Percentiles rank a stretch among this genome's conserved stretches.
Conservation (phyloP, 2,329 filamentous ascomycete genomes). For the Boeremia exigua region DNA sequence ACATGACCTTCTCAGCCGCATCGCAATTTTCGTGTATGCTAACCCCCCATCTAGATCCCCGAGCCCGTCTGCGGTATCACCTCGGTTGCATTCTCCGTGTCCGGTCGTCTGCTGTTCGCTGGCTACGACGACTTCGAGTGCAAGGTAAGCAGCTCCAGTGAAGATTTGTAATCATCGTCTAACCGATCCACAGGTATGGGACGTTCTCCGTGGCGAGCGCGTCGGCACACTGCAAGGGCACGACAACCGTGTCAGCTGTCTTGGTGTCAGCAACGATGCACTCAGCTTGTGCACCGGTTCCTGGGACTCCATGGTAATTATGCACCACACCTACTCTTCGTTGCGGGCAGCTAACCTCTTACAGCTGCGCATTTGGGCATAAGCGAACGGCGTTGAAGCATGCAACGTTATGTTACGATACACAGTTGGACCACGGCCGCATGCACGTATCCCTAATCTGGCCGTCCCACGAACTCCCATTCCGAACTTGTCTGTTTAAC, state of each 20-base stretch:
- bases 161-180: conserved; percentile 4
- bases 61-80: conserved; percentile 98
- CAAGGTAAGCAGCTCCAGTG: conserved; percentile 72
- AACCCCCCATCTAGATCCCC: conserved; percentile 73
- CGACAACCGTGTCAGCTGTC: conserved; percentile 97
- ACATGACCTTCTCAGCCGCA: neutral
- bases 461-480: conserved; percentile 21
- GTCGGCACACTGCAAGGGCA: conserved; percentile 96
- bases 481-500: conserved; percentile 31
- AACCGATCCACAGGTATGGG: conserved; percentile 79
- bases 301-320: conserved; percentile 95
- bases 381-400: conserved; percentile 31
- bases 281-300: conserved; percentile 99
- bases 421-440: conserved; percentile 38
- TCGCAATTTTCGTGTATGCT: conserved; percentile 27
- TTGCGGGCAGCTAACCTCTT: conserved; percentile 30
- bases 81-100: conserved; percentile 96
- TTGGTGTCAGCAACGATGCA: conserved; percentile 98
- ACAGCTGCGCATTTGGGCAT: conserved; percentile 62
- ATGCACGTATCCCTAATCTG: conserved; percentile 33
- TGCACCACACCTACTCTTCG: conserved; percentile 1
- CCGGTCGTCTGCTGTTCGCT: conserved; percentile 90
- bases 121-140: conserved; percentile 99
- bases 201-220: conserved; percentile 94
- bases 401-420: conserved; percentile 42